Evolutionary conservation across 768 basidiomycete species (phyloP).

Genomic region (Auricularia cornea): DNA sequence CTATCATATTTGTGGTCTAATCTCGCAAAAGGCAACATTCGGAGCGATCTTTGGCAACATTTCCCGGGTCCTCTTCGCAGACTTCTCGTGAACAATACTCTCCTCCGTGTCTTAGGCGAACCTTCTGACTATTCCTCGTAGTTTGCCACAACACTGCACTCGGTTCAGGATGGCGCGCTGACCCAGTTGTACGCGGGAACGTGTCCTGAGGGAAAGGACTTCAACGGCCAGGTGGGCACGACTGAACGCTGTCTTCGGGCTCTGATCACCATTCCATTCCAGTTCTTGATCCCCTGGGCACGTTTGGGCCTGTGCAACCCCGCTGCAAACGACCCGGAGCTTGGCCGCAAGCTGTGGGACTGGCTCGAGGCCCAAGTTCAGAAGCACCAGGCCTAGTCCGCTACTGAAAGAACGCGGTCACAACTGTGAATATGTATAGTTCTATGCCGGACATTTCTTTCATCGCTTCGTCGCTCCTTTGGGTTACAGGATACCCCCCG

Average conservation of each 20-base stretch:
- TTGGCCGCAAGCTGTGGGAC: background rate
- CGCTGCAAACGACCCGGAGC: background rate
- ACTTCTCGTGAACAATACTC: background rate
- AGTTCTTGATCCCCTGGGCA: background rate
- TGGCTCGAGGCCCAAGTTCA: background rate
- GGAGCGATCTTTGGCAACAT: slow-evolving; percentile 24
- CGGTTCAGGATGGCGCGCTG: slow-evolving; percentile 25
- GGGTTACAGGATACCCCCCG: too few species aligned
- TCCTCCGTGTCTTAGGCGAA: background rate
- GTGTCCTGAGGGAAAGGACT: slow-evolving; percentile 26
- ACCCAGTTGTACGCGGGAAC: slow-evolving; percentile 39
- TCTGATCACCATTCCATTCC: background rate
- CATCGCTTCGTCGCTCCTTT: too few species aligned
- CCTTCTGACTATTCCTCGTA: background rate
- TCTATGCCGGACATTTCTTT: too few species aligned
- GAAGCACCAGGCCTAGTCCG: background rate
- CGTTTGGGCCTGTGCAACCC: background rate
- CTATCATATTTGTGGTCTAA: background rate
- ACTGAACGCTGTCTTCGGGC: background rate
- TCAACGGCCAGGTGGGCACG: slow-evolving; percentile 34
- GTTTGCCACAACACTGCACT: background rate
- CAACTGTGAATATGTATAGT: too few species aligned
- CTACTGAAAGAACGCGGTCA: too few species aligned
- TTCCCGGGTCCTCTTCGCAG: background rate
- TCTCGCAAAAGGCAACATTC: slow-evolving; percentile 17